phyloP scores from a whole-genome alignment of 805 yeast genomes.

The Candida yuanshanica region DNA sequence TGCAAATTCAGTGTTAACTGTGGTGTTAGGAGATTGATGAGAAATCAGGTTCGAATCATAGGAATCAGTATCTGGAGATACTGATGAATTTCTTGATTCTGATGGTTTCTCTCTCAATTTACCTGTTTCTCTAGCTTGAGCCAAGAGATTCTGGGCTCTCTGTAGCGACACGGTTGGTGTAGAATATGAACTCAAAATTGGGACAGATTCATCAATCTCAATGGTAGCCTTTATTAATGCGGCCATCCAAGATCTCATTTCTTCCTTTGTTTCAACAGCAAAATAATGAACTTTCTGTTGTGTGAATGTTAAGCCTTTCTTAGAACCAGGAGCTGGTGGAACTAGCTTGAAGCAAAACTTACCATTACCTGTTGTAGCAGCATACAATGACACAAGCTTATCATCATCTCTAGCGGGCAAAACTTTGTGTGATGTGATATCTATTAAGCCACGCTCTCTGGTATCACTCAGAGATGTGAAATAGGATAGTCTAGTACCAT shows the following conservation, averaged over 20 bases:
- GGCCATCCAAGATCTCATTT: slow-evolving; percentile 92
- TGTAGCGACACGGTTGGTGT: slow-evolving; percentile 92
- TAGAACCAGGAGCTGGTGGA: slow-evolving; percentile 97
- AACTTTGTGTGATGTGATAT: slow-evolving; percentile 91
- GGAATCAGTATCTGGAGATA: slow-evolving; percentile 25
- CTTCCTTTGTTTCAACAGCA: slow-evolving; percentile 88
- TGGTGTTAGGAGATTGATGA: slow-evolving; percentile 27
- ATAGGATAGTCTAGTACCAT: slow-evolving; percentile 90
- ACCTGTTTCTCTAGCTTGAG: slow-evolving; percentile 75
- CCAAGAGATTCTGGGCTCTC: slow-evolving; percentile 80
- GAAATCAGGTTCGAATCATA: slow-evolving; percentile 20
- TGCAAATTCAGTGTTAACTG: slow-evolving; percentile 34
- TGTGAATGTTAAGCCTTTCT: slow-evolving; percentile 91
- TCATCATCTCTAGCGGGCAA: slow-evolving; percentile 81
- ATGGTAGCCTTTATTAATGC: slow-evolving; percentile 94
- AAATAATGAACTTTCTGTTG: slow-evolving; percentile 94
- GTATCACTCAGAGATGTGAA: slow-evolving; percentile 73
- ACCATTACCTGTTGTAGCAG: slow-evolving; percentile 93
- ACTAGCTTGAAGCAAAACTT: slow-evolving; percentile 84
- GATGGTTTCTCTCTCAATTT: slow-evolving; percentile 31
- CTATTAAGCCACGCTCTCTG: slow-evolving; percentile 88
- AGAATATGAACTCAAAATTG: slow-evolving; percentile 86
- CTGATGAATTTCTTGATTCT: slow-evolving; percentile 27
- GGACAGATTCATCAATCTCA: slow-evolving; percentile 88
- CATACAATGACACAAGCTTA: slow-evolving; percentile 77